A percentile compares a stretch with the other conserved stretches of the same genome.
These are phyloP conservation scores for Reutealis trisperma DNA, from an alignment of 345 rosid species.

Conservation along the genomic window DNA sequence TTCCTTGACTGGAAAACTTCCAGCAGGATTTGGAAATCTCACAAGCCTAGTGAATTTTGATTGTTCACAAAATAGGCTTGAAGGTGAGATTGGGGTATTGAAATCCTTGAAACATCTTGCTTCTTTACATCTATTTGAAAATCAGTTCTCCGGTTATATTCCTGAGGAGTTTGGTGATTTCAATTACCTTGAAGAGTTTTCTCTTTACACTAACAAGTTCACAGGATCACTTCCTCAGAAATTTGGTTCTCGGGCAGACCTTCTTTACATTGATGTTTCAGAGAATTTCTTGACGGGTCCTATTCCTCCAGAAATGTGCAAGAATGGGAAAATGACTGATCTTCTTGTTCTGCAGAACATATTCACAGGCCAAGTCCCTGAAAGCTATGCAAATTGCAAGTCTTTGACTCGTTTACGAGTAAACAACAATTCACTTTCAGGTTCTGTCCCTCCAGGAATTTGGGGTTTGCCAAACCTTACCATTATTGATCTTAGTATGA, in stretches of 20 bases:
- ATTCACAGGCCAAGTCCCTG: constrained; percentile 64
- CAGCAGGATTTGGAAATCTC: constrained; percentile 60
- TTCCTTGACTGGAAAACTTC: constrained; percentile 61
- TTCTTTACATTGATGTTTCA: constrained; percentile 62
- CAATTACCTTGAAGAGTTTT: constrained; percentile 48
- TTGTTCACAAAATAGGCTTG: constrained; percentile 57
- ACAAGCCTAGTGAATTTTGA: constrained; percentile 55
- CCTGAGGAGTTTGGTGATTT: constrained; percentile 70
- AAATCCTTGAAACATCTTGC: constrained; percentile 46
- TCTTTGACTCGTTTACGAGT: constrained; percentile 59
- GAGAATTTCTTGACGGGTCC: constrained; percentile 76
- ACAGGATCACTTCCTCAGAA: constrained; percentile 64
- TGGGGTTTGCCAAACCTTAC: constrained; percentile 73
- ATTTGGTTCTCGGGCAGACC: constrained; percentile 62
- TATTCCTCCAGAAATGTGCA: constrained; percentile 83
- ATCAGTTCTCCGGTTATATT: constrained; percentile 64
- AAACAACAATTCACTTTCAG: constrained; percentile 65
- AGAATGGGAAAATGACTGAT: constrained; percentile 56
- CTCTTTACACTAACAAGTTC: constrained; percentile 66
- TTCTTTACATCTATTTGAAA: constrained; percentile 61
- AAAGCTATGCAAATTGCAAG: constrained; percentile 53
- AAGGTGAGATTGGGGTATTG: constrained; percentile 64
- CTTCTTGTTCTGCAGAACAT: constrained; percentile 67
- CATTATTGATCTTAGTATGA: constrained; percentile 59
- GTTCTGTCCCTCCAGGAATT: constrained; percentile 57